Percentiles rank a stretch among this genome's conserved stretches.
These are phyloP conservation scores for Boeremia exigua DNA, from an alignment of 2,329 filamentous ascomycete species.

Conservation along the genomic window DNA sequence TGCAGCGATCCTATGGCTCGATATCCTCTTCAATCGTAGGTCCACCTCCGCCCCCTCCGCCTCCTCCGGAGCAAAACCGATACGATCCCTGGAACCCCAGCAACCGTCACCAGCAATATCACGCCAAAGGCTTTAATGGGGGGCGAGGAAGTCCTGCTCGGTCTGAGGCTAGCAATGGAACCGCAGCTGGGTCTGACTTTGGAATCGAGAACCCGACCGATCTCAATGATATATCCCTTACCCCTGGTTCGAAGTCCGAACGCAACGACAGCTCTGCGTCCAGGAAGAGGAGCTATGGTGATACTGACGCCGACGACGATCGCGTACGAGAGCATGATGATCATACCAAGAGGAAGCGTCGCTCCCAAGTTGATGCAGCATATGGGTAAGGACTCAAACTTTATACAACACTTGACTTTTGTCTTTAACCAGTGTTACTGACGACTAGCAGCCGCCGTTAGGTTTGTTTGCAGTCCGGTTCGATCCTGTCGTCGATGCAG, in stretches of 20 bases:
- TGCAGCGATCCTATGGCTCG: conserved; percentile 36
- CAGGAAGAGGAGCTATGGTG: conserved; percentile 47
- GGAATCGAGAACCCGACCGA: conserved; percentile 32
- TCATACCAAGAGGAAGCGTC: conserved; percentile 44
- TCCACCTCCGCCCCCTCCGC: conserved; percentile 32
- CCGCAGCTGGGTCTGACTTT: conserved; percentile 45
- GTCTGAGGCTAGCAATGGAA: conserved; percentile 45
- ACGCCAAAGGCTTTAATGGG: conserved; percentile 25
- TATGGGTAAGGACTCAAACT: conserved; percentile 38
- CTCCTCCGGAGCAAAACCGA: conserved; percentile 22
- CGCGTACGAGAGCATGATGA: conserved; percentile 46
- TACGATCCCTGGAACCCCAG: conserved; percentile 34
- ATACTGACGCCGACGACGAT: conserved; percentile 41
- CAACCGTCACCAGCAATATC: conserved; percentile 21
- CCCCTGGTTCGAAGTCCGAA: conserved; percentile 26
- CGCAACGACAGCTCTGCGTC: conserved; percentile 42
- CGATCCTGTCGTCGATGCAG: too few relatives aligned
- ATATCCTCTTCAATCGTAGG: conserved; percentile 22
- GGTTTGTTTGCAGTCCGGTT: background rate
- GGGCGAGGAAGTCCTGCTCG: conserved; percentile 37
- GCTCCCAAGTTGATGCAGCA: conserved; percentile 43
- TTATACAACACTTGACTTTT: background rate
- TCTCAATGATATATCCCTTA: conserved; percentile 17
- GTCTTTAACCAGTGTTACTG: background rate
- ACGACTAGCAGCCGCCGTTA: conserved; percentile 11